A percentile compares a stretch with the other conserved stretches of the same genome.
These are phyloP conservation scores for Penicillium vulpinum DNA, from an alignment of 2,329 filamentous ascomycete genomes.

Conservation along the genomic window DNA sequence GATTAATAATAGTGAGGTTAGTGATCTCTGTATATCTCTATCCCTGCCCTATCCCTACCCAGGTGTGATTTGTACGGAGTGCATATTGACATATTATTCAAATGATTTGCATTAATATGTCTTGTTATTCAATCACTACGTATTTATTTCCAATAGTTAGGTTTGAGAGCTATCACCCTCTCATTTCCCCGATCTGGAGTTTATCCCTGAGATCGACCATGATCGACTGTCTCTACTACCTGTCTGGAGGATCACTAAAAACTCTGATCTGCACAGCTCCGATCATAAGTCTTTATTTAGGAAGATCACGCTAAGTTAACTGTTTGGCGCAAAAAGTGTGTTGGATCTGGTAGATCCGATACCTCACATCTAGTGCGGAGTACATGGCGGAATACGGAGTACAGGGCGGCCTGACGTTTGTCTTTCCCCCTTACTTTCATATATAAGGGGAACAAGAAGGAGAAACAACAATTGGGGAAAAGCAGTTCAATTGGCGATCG, in stretches of 20 bases:
- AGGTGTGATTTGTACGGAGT: background rate
- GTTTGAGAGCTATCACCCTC: background rate
- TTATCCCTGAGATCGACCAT: background rate
- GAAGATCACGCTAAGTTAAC: background rate
- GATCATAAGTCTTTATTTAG: background rate
- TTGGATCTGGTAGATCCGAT: constrained; percentile 7
- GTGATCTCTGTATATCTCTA: too few species aligned
- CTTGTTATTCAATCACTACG: background rate
- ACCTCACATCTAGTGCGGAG: constrained; percentile 21
- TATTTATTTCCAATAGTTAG: constrained; percentile 6
- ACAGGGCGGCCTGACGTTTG: constrained; percentile 1
- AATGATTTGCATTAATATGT: background rate
- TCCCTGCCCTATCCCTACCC: too few species aligned
- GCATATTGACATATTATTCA: background rate
- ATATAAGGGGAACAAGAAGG: background rate
- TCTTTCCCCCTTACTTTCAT: background rate
- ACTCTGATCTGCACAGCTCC: background rate
- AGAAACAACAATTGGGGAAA: background rate
- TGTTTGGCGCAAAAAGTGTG: background rate
- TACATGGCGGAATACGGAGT: background rate
- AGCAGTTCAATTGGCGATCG: background rate
- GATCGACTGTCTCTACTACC: constrained; percentile 15
- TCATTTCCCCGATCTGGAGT: constrained; percentile 4
- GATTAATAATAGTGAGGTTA: background rate
- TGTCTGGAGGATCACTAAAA: constrained; percentile 15